A percentile compares a stretch with the other conserved stretches of the same genome.
Evolutionary conservation across 1,284 basidiomycete species (phyloP).

Genomic region (Ceratobasidium sp.): DNA sequence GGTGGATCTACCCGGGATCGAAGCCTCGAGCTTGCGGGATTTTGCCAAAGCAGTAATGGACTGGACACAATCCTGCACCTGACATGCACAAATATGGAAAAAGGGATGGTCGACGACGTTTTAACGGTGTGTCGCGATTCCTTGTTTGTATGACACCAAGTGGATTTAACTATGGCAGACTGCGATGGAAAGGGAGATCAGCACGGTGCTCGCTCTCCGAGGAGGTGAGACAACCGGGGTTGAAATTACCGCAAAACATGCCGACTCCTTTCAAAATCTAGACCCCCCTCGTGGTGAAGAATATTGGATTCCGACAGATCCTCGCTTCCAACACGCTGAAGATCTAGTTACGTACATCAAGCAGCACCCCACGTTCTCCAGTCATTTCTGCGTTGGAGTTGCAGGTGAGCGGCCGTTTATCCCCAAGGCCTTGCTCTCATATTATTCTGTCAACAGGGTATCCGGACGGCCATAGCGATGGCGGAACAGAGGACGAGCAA

Average conservation of each 20-base stretch:
- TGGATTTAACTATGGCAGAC: constrained; percentile 62
- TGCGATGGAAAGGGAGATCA: constrained; percentile 85
- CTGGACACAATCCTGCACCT: constrained; percentile 92
- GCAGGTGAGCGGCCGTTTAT: constrained; percentile 68
- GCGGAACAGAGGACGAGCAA: constrained; percentile 75
- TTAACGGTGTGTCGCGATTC: constrained; percentile 70
- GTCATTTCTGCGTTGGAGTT: constrained; percentile 92
- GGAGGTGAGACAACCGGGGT: constrained; percentile 70
- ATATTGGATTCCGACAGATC: constrained; percentile 89
- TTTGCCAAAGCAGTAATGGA: constrained; percentile 77
- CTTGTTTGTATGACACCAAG: neutral
- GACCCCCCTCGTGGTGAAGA: constrained; percentile 95
- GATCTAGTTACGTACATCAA: constrained; percentile 95
- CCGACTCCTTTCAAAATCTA: constrained; percentile 53
- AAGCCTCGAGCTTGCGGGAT: constrained; percentile 85
- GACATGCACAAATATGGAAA: constrained; percentile 97
- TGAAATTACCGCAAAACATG: neutral
- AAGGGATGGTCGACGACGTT: constrained; percentile 87
- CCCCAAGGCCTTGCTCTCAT: neutral
- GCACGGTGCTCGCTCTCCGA: constrained; percentile 92
- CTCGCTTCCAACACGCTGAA: constrained; percentile 86
- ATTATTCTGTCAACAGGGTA: constrained; percentile 70
- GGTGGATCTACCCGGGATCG: constrained; percentile 93
- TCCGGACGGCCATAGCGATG: constrained; percentile 91
- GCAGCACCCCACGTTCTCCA: constrained; percentile 79